Conservation (phyloP, 2,329 filamentous ascomycete species). For the Diaporthe aspalathi region DNA sequence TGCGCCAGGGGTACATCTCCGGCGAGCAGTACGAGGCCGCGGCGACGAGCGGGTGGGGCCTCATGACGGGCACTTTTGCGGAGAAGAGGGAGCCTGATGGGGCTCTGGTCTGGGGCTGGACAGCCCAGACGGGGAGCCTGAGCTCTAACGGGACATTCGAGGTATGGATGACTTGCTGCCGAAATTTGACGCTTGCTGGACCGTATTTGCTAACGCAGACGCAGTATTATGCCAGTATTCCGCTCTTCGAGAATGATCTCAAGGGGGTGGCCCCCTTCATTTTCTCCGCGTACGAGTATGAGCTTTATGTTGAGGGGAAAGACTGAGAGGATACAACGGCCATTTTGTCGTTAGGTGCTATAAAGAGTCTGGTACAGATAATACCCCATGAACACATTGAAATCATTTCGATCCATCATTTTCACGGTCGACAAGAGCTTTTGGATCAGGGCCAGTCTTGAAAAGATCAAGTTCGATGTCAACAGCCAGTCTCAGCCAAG, state of each 20-base stretch:
- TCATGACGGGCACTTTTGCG: slow-evolving; percentile 17
- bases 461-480: too few relatives aligned
- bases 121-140: not conserved
- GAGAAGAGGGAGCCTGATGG: slow-evolving; percentile 8
- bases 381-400: not conserved
- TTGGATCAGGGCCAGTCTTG: not conserved
- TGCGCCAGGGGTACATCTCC: slow-evolving; percentile 47
- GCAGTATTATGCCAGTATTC: slow-evolving; percentile 16
- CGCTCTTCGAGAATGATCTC: slow-evolving; percentile 14
- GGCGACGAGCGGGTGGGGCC: not conserved
- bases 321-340: not conserved
- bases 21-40: slow-evolving; percentile 11
- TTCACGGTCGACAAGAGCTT: not conserved
- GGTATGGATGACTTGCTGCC: not conserved
- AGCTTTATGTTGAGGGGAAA: slow-evolving; percentile 1
- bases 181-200: rapidly evolving
- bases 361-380: too few relatives aligned
- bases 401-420: not conserved
- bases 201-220: not conserved
- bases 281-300: slow-evolving; percentile 7
- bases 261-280: slow-evolving; percentile 6
- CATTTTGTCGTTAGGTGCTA: rapidly evolving
- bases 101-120: not conserved
- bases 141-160: slow-evolving; percentile 12
- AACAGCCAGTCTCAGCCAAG: too few relatives aligned